Evolutionary conservation across 805 yeast genomes (phyloP), one percentile per base, ranked within the genome.

Genomic region (Lachancea kluyveri): DNA sequence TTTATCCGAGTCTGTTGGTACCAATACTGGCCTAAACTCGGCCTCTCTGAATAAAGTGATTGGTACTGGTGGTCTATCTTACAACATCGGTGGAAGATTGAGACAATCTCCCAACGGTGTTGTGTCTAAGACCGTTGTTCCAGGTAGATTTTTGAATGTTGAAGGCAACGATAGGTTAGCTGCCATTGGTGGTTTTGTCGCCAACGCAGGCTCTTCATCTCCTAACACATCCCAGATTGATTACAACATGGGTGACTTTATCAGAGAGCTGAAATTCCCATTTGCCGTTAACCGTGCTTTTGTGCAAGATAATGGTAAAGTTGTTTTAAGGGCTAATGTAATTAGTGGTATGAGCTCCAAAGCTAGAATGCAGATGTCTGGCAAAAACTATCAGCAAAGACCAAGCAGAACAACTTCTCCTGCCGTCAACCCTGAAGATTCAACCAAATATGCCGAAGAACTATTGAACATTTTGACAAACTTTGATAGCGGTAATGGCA

Each of bases 11-110:
- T 46, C 46, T 21, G 28, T 39, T 13, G 37, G 41, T 16, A 36
- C 41, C 16, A 24, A 32, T 10, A 24, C 28, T 16, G 29, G 24
- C 7, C 29, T 28, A n/a, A 38, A 39, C 11, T 24, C 36, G 6
- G 17, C 26, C 11, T 22, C 31, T 7, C 36, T 41, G 9, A 41
- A 40, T 24, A 54, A 55, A 17, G 53, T 74, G 27, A 69, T 78
- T 33, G 94, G 87, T 19, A 72, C 82, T 6, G 94, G 81, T 17
- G 95, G 95, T 5, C 66, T 84, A 38, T 70, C 84, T 2, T 85
- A 83, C 47, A 65, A 64, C 23, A 69, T 80, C 39, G 70, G 67
- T 36, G 94, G 94, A 5, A 70, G 85, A 52, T 60, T 85, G 22
- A 52, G 63, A 36, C 80, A 75, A 52, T 65, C 81, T 4, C 92